Conservation (phyloP, 257 asterid species). For the Prunella vulgaris region DNA sequence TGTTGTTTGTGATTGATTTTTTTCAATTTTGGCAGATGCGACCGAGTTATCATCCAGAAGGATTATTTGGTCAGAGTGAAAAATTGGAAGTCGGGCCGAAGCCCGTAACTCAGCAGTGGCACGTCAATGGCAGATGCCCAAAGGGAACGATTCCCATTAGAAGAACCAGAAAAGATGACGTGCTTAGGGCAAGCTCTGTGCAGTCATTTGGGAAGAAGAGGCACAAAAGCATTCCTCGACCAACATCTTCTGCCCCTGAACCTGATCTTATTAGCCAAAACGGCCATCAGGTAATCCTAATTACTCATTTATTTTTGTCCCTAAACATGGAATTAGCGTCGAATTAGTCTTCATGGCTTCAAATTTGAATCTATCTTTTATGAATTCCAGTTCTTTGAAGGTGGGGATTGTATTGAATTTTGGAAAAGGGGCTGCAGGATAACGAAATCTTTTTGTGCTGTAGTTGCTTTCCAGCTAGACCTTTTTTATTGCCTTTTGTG, state of each 20-base stretch:
- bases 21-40: slow-evolving; percentile 44
- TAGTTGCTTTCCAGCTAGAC: slow-evolving; percentile 1
- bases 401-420: background rate
- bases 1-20: slow-evolving; percentile 3
- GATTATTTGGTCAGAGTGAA: slow-evolving; percentile 37
- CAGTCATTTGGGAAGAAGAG: slow-evolving; percentile 65
- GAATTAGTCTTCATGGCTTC: background rate
- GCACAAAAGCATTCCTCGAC: slow-evolving; percentile 36
- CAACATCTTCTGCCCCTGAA: slow-evolving; percentile 50
- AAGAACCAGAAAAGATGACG: slow-evolving; percentile 60
- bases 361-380: background rate
- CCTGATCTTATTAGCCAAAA: slow-evolving; percentile 58
- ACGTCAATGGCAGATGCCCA: slow-evolving; percentile 68
- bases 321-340: background rate
- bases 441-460: slow-evolving; percentile 12
- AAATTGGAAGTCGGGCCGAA: slow-evolving; percentile 24
- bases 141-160: slow-evolving; percentile 76
- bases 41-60: slow-evolving; percentile 79
- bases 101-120: slow-evolving; percentile 61
- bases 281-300: slow-evolving; percentile 71
- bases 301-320: background rate
- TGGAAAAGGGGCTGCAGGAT: slow-evolving; percentile 10
- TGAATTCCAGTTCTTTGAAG: background rate
- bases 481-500: background rate
- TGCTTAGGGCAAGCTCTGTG: slow-evolving; percentile 58